Base-by-base conservation (phyloP, 495 filamentous ascomycete genomes). In the Letharia lupina region DNA sequence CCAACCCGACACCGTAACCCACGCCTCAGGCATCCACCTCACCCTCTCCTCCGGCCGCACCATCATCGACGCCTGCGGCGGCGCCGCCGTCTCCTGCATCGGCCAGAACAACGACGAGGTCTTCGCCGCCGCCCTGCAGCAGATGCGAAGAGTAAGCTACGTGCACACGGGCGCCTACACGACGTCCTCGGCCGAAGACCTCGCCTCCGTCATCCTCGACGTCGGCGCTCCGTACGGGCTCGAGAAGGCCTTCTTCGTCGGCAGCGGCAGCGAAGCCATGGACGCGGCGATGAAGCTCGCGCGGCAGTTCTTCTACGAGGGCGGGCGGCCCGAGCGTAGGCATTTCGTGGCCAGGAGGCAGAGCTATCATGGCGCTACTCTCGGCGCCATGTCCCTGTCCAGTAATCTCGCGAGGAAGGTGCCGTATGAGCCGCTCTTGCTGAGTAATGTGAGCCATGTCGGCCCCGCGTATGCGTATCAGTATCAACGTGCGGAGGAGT, bases 281-380 rank as follows among this genome's bases (percentile, higher is more conserved):
- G 89, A 92, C 69, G 84, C 84, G 8, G 83, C 87, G 12, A 72
- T 89, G 61, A 90, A 90, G 67, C 71, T 89, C 7, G 79, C 84
- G 39, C 76, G 84, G 3, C 87, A 89, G 69, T 88, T 82, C 66
- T 86, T 79, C 67, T 77, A 82, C 13, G 86, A 89, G 75, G 72
- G 77, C 3, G 67, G 63, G 0, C 69, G 74, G 10, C 76, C 74
- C 0, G 73, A 80, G 68, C 79, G 80, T 40, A 81, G 70, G 3
- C 78, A 81, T n/a, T 88, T 87, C 76, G 89, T 93, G 65, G 80
- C 84, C 18, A 78, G 90, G 15, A 78, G 80, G 58, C 82, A 86
- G 31, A 88, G 86, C n/a, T 93, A 90, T 69, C 89, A 93, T 67
- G 90, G 90, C 9, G 87, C 80, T 28, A 92, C 89, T 0, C 75